Evolutionary conservation across 768 basidiomycete genomes (phyloP), one percentile per base, ranked within the genome.

Genomic region (Gloeostereum incarnatum): DNA sequence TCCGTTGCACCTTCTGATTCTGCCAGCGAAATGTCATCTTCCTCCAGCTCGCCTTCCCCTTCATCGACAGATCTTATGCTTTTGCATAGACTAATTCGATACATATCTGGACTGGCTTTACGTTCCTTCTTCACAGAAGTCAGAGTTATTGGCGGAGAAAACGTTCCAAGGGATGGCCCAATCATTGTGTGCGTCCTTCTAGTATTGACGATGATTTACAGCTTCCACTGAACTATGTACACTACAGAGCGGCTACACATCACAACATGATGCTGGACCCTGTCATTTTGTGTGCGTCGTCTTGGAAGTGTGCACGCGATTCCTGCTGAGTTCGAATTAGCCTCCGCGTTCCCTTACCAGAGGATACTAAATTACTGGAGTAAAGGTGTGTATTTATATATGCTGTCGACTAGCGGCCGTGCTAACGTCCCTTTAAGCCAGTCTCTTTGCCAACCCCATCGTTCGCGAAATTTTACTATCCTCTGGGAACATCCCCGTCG

Each of bases 401-500:
- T 34, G 32, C 32, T n/a, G 8, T 8, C 32, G 11, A 9, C 9
- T 9, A 34, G 8, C 32, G 8, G 32, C 32, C 18, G 8, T 34
- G 9, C 17, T 36, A 81, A 84, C 83, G 17, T 71, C 76, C 33
- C 65, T 99, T 31, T 98, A 94, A 56, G 72, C 63, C 13, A 83
- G 94, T 54, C 65, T 99, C 31, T 98, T 94, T 56, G 72, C 63
- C 13, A 83, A 96, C 54, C 88, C 88, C 2, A 57, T 77, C 7
- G 63, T 82, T 40, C 69, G 72, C 19, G 80, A 76, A 46, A 71
- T 98, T 42, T 68, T 98, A 6, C 73, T 74, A 38, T 84, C 85
- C 44, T 85, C 94, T 2, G 93, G 96, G n/a, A 96, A 96, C 58
- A 93, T 99, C 46, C 92, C 94, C 17, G 94, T 98, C 24, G 93